A percentile compares a stretch with the other conserved stretches of the same genome.
Evolutionary conservation across 495 filamentous ascomycete species (phyloP).

Genomic region (Arthonia radiata): DNA sequence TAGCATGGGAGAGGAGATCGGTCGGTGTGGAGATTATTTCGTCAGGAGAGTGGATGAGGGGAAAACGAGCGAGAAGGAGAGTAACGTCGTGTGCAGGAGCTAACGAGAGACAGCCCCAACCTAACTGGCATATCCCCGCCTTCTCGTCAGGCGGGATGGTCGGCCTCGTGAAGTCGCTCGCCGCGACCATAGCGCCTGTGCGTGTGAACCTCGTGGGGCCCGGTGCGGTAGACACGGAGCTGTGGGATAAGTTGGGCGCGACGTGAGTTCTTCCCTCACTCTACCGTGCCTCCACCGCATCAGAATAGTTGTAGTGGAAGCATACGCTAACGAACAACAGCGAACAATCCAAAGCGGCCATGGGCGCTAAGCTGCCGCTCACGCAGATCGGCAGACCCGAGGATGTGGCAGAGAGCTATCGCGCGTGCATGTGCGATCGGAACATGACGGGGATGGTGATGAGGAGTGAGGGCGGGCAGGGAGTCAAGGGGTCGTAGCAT

Average conservation of each 20-base stretch:
- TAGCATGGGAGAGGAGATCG: too few relatives aligned
- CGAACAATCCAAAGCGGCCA: conserved; percentile 5
- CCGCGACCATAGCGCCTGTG: conserved; percentile 30
- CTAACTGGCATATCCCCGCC: conserved; percentile 7
- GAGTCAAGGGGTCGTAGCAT: too few relatives aligned
- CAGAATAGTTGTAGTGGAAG: conserved; percentile 3
- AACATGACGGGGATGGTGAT: conserved; percentile 21
- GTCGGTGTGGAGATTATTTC: too few relatives aligned
- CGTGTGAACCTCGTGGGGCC: conserved; percentile 34
- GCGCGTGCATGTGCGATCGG: conserved; percentile 36
- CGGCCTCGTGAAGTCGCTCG: conserved; percentile 16
- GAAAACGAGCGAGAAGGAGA: too few relatives aligned
- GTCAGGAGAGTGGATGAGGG: too few relatives aligned
- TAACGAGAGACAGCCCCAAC: conserved; percentile 8
- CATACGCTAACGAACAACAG: conserved; percentile 4
- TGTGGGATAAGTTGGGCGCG: conserved; percentile 21
- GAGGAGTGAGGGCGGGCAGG: conserved; percentile 11
- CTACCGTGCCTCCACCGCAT: background rate
- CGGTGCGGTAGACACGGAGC: conserved; percentile 27
- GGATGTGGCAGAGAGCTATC: conserved; percentile 38
- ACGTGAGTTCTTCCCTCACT: background rate
- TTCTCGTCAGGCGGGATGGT: conserved; percentile 9
- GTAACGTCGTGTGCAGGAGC: too few relatives aligned
- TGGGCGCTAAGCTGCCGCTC: conserved; percentile 16
- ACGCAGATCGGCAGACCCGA: conserved; percentile 22